Base-by-base conservation (phyloP, 768 basidiomycete genomes). In the Leccinum rimulosum region DNA sequence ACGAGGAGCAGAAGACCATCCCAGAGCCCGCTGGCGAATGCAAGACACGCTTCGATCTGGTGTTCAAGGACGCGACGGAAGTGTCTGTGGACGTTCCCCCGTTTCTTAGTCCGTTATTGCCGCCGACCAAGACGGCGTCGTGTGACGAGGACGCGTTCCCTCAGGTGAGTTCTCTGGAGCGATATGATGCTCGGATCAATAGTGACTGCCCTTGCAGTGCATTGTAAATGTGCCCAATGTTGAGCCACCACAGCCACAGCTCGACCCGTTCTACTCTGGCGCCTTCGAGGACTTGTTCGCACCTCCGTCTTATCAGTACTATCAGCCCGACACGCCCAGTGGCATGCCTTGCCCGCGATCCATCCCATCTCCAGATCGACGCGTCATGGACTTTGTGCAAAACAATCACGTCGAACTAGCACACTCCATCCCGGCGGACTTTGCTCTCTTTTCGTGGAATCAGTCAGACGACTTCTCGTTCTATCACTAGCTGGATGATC, bases 41-140 rank as follows among this genome's bases (percentile, higher is more conserved):
- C 49, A 28, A 30, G 49, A 50, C 48, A 10, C 48, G 49, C 49
- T 1, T 30, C 14, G 49, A 50, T 14, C 4, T 4, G 1, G 45
- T 56, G 25, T 14, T 17, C 4, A 22, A 43, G 28, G 59, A 38
- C 8, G 31, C 58, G 6, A 11, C 22, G 19, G 45, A 47, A 0
- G 54, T 56, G n/a, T 19, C 45, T 31, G 27, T 43, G 1, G 51
- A 61, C 55, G 61, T 72, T 7, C 62, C 61, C 0, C 69, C 67
- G 2, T 73, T 73, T 59, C 70, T 60, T 51, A 70, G 69, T 52
- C 68, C 74, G 7, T 57, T 75, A 54, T 43, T 76, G 7, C 75
- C 75, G 3, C 71, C 73, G 2, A 25, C 55, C 28, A 28, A 51
- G 52, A 52, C 31, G 17, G 7, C 50, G 33, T 30, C 51, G 2